Conservation (phyloP, 257 asterid species). For the Solanum tarijense region DNA sequence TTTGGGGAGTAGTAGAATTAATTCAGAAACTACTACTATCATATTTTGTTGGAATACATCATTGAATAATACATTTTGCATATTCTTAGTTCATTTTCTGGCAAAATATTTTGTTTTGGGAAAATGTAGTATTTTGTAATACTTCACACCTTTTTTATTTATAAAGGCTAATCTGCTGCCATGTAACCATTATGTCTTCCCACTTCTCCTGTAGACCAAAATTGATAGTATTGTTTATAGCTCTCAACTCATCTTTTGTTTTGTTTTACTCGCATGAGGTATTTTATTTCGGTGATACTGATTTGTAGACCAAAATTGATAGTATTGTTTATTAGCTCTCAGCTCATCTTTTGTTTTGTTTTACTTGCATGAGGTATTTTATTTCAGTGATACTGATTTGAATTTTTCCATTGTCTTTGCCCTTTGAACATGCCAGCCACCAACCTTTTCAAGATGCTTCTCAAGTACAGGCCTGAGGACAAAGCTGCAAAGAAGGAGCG, state of each 20-base stretch:
- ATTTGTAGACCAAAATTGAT: background rate
- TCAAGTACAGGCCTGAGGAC: conserved; percentile 33
- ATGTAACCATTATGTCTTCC: background rate
- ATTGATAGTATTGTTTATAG: background rate
- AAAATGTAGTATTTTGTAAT: background rate
- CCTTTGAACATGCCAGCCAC: conserved; percentile 17
- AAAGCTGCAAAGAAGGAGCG: conserved; percentile 30
- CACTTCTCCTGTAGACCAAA: no score
- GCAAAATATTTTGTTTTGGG: background rate
- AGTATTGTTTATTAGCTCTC: background rate
- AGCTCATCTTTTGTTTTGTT: background rate
- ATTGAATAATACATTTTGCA: no score
- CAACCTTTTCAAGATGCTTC: conserved; percentile 33
- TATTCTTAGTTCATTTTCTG: background rate
- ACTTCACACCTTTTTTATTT: background rate
- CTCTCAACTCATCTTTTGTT: background rate
- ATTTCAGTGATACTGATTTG: background rate
- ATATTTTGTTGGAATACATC: no score
- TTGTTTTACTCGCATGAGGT: background rate
- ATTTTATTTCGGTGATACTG: background rate
- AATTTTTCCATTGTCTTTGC: background rate
- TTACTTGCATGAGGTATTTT: background rate
- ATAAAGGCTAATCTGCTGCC: background rate
- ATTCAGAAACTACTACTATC: no score
- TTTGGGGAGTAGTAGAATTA: no score